Base-by-base conservation (phyloP, 441 rosid species). In the Theobroma grandiflorum region DNA sequence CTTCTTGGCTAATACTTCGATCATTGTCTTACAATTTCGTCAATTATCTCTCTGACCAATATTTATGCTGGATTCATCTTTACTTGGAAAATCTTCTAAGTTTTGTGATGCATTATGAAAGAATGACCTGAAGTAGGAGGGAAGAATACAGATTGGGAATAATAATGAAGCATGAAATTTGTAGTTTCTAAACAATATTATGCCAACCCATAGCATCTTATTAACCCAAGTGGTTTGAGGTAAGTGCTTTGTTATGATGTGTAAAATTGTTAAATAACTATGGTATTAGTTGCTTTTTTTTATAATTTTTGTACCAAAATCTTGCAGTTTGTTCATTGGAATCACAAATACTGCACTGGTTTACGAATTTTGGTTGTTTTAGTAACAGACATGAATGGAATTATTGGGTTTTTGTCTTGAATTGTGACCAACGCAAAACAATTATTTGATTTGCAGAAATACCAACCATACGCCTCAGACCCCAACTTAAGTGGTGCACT, bases 401-500 rank as follows among this genome's bases (percentile, higher is more conserved):
- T 57, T n/a, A 4, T 57, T 57, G 61, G 10, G 1, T 50, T 53
- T n/a, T 8, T 20, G 8, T n/a, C n/a, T n/a, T 18, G 10, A 55
- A 57, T 57, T 57, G 61, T 53, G 18, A 57, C 18, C 8, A n/a
- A 57, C 0, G 61, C 31, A 57, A n/a, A 57, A 8, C 11, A 57
- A 57, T 22, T 18, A 49, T n/a, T 20, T 42, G 16, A 14, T 49
- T 4, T 82, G 85, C 95, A 94, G 99, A 91, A 88, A 83, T 92
- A 91, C 79, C 95, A 94, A 77, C 98, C 98, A 57, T 89, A 86
- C 79, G 95, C 94, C 0, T 40, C 82, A 11, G 97, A 96, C 67
- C 99, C 98, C 15, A 96, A 90, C 83, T 84, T 93, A 84, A 93
- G 98, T 59, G 98, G 99, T 8, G 98, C 98, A 2, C 92, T 96